These are phyloP conservation scores for Stenogyne calaminthoides DNA, from an alignment of 305 asterid genomes.

Conservation along the genomic window DNA sequence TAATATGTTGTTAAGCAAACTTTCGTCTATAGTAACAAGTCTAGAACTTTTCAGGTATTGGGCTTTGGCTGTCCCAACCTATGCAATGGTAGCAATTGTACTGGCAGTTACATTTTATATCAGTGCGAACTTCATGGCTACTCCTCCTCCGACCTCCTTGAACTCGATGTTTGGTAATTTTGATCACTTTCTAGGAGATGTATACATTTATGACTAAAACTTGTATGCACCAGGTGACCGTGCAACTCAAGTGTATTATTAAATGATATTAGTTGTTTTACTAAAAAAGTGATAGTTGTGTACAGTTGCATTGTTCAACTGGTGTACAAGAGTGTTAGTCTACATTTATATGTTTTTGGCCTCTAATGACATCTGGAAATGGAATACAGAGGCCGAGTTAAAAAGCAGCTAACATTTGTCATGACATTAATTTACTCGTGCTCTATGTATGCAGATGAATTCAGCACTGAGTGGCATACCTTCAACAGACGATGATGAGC, in stretches of 20 bases:
- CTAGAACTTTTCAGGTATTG: too few relatives aligned
- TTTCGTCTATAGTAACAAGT: too few relatives aligned
- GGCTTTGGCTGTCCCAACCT: too few relatives aligned
- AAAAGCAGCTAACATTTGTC: neutral
- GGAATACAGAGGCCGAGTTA: too few relatives aligned
- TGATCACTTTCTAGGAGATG: slow-evolving; percentile 1
- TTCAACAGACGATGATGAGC: slow-evolving; percentile 57
- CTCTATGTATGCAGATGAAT: slow-evolving; percentile 64
- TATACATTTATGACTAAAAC: neutral
- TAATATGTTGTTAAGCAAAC: too few relatives aligned
- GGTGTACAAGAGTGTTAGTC: too few relatives aligned
- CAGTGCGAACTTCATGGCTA: slow-evolving; percentile 84
- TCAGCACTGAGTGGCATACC: slow-evolving; percentile 33
- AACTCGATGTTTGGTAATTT: slow-evolving; percentile 68
- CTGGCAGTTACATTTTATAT: slow-evolving; percentile 64
- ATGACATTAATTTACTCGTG: slow-evolving; percentile 8
- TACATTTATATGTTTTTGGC: neutral
- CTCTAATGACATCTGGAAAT: neutral
- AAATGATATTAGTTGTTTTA: too few relatives aligned
- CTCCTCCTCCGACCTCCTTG: slow-evolving; percentile 88
- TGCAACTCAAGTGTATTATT: too few relatives aligned
- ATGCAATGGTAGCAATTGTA: slow-evolving; percentile 56
- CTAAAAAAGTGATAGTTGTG: too few relatives aligned
- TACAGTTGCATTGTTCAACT: too few relatives aligned
- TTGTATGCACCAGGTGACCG: too few relatives aligned